Percentiles rank a stretch among this genome's conserved stretches.
These are phyloP conservation scores for Kalaharituber pfeilii DNA, from an alignment of 2,329 filamentous ascomycete genomes.

Conservation along the genomic window DNA sequence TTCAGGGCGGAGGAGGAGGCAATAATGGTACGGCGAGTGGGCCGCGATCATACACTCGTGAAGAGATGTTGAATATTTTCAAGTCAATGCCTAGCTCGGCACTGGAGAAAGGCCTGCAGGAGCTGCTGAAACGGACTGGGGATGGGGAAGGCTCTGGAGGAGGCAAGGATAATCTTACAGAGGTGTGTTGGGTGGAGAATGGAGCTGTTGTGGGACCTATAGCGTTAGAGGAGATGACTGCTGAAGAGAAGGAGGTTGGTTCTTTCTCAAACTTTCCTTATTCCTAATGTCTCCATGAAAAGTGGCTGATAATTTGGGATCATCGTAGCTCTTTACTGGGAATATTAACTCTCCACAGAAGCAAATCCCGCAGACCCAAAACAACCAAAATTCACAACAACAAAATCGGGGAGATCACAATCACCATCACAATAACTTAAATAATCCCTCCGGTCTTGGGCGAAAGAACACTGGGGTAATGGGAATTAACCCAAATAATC, in stretches of 20 bases:
- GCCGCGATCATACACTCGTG: slow-evolving; percentile 14
- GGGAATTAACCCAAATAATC: slow-evolving; percentile 59
- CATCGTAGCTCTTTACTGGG: slow-evolving; percentile 50
- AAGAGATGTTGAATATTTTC: slow-evolving; percentile 21
- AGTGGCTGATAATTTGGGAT: background rate
- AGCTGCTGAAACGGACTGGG: slow-evolving; percentile 14
- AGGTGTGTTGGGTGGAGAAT: slow-evolving; percentile 72
- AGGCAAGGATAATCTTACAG: slow-evolving; percentile 51
- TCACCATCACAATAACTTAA: slow-evolving; percentile 46
- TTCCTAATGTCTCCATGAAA: slow-evolving; percentile 12
- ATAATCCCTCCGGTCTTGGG: slow-evolving; percentile 57
- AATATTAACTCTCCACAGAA: slow-evolving; percentile 93
- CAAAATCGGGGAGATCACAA: slow-evolving; percentile 42
- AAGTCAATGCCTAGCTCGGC: slow-evolving; percentile 16
- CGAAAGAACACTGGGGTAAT: slow-evolving; percentile 56
- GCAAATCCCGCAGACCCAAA: slow-evolving; percentile 49
- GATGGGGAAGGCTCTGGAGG: slow-evolving; percentile 13
- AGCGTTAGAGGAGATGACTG: slow-evolving; percentile 52
- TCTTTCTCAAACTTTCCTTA: slow-evolving; percentile 19
- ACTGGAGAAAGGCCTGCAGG: slow-evolving; percentile 12
- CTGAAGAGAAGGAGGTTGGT: slow-evolving; percentile 46
- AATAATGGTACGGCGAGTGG: slow-evolving; percentile 12
- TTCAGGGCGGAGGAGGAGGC: slow-evolving; percentile 11
- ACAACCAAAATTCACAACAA: slow-evolving; percentile 46
- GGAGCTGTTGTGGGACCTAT: slow-evolving; percentile 50